Evolutionary conservation across 2,329 filamentous ascomycete genomes (phyloP).

Genomic region (Aureobasidium sp.): DNA sequence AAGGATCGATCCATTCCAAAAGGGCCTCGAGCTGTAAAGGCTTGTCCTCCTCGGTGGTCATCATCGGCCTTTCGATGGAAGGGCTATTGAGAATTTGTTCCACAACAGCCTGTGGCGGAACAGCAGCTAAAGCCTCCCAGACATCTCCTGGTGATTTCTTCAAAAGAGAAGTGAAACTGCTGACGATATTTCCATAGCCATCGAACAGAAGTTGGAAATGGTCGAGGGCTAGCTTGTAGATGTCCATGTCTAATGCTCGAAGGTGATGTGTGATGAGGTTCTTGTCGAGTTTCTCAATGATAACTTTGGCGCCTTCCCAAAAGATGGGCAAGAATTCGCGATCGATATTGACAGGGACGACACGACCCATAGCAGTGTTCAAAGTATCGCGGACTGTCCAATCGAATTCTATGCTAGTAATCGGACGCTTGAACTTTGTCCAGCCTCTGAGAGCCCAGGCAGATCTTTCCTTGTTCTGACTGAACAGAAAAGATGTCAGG

Average conservation of each 20-base stretch:
- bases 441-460: conserved; percentile 65
- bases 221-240: conserved; percentile 54
- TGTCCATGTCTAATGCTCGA: conserved; percentile 68
- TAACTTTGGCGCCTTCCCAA: conserved; percentile 69
- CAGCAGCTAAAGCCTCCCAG: conserved; percentile 80
- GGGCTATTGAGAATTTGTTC: conserved; percentile 75
- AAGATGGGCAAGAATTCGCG: conserved; percentile 58
- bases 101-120: conserved; percentile 72
- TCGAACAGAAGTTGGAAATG: conserved; percentile 49
- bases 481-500: conserved; percentile 79
- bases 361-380: conserved; percentile 56
- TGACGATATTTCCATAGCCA: conserved; percentile 62
- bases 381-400: conserved; percentile 77
- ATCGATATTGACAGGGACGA: conserved; percentile 49
- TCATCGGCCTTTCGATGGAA: conserved; percentile 55
- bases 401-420: conserved; percentile 72
- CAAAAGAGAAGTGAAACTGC: conserved; percentile 63
- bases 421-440: conserved; percentile 55
- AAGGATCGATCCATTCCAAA: conserved; percentile 70
- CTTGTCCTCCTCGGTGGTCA: conserved; percentile 47
- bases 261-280: conserved; percentile 71
- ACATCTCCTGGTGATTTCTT: conserved; percentile 72
- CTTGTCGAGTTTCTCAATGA: conserved; percentile 67
- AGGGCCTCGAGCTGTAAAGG: conserved; percentile 52
- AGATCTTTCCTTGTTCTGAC: conserved; percentile 55